Evolutionary conservation across 164 flowering plant genomes (phyloP).

Genomic region (Aristolochia californica): DNA sequence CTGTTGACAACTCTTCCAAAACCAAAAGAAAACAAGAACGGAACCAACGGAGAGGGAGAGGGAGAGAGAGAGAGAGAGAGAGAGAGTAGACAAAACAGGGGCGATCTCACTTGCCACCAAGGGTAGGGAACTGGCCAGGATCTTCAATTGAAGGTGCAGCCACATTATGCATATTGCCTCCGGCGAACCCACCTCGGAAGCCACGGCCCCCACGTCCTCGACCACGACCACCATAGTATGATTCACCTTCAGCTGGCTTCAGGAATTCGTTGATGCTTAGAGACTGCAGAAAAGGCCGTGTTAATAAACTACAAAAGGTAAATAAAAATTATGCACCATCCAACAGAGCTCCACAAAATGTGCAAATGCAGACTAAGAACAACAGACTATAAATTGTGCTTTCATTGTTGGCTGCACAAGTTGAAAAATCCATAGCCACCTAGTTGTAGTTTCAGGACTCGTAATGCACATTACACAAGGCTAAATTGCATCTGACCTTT

Average conservation of each 20-base stretch:
- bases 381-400: no score
- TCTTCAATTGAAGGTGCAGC: constrained; percentile 39
- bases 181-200: constrained; percentile 51
- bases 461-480: no score
- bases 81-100: constrained; percentile 2
- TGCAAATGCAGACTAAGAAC: no score
- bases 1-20: constrained; percentile 11
- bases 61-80: neutral
- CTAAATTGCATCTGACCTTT: no score
- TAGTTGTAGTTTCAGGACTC: no score
- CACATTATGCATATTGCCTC: constrained; percentile 17
- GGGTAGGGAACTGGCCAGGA: constrained; percentile 52
- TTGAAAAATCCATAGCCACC: no score
- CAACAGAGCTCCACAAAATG: no score
- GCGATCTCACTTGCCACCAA: constrained; percentile 47
- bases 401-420: no score
- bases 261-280: constrained; percentile 80
- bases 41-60: constrained; percentile 5
- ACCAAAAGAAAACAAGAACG: constrained; percentile 3
- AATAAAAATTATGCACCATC: no score
- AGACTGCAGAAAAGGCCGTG: constrained; percentile 30
- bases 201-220: constrained; percentile 83
- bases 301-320: no score
- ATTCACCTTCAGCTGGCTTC: constrained; percentile 85
- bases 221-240: constrained; percentile 41